Conservation (phyloP, 352 stramenopile species). For the Phytopythium cucurbitacearum region DNA sequence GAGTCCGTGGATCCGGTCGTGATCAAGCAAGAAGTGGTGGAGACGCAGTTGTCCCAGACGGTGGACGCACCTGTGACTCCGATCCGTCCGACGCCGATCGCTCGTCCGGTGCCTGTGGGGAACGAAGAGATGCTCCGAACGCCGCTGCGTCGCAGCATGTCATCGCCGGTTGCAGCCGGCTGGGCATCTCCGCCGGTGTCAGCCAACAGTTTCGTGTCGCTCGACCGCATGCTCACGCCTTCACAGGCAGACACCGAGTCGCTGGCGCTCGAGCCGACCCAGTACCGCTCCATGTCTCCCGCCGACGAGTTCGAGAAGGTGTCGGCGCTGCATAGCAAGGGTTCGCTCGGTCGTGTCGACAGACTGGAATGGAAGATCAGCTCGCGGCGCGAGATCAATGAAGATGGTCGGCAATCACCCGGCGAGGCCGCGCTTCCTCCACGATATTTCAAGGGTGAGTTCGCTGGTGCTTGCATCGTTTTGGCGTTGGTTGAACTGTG, state of each 20-base stretch:
- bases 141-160: constrained; percentile 29
- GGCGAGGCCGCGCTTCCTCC: constrained; percentile 32
- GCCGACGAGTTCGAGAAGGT: constrained; percentile 64
- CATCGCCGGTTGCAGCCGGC: constrained; percentile 9
- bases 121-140: constrained; percentile 30
- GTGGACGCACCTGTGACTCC: neutral
- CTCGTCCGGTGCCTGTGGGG: neutral
- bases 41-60: constrained; percentile 8
- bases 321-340: constrained; percentile 36
- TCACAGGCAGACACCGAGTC: neutral
- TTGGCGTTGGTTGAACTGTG: neutral
- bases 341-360: constrained; percentile 51
- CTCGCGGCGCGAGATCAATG: neutral
- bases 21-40: constrained; percentile 14
- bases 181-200: constrained; percentile 1
- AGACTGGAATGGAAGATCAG: constrained; percentile 56
- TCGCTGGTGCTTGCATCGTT: neutral
- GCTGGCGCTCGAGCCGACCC: neutral
- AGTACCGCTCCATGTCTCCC: constrained; percentile 28
- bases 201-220: constrained; percentile 25
- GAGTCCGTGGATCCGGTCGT: constrained; percentile 4
- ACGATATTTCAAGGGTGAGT: constrained; percentile 50
- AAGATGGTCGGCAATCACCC: too few species aligned
- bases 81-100: neutral
- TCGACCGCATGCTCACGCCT: constrained; percentile 15